These are phyloP conservation scores for Lecanicillium sp. DNA, from an alignment of 2,329 filamentous ascomycete genomes.

Conservation along the genomic window DNA sequence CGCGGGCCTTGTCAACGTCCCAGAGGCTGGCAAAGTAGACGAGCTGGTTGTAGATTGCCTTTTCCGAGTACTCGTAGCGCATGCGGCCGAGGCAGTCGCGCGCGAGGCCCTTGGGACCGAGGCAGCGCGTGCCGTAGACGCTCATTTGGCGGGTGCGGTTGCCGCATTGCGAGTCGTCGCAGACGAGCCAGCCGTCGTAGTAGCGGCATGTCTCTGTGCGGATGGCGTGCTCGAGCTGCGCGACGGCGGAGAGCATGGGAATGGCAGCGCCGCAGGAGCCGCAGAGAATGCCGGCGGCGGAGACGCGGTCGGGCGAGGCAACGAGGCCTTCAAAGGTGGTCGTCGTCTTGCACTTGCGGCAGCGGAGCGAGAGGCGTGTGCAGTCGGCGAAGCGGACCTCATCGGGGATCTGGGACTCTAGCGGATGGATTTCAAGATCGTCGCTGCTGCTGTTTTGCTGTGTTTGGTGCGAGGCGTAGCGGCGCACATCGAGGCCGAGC, in stretches of 20 bases:
- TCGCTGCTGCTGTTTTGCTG: conserved; percentile 43
- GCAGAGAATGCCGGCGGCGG: conserved; percentile 70
- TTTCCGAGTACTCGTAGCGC: conserved; percentile 81
- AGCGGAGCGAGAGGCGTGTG: conserved; percentile 67
- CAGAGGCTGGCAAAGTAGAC: conserved; percentile 80
- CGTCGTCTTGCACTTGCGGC: conserved; percentile 67
- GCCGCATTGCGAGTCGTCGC: conserved; percentile 81
- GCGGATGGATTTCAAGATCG: conserved; percentile 72
- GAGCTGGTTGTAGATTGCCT: conserved; percentile 89
- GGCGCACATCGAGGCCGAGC: conserved; percentile 81
- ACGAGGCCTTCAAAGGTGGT: conserved; percentile 72
- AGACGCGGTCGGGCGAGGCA: conserved; percentile 49
- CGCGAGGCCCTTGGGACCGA: conserved; percentile 79
- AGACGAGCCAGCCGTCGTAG: conserved; percentile 88
- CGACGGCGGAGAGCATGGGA: conserved; percentile 65
- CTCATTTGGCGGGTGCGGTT: conserved; percentile 85
- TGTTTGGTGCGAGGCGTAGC: conserved; percentile 54
- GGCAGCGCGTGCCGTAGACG: conserved; percentile 83
- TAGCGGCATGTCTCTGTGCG: conserved; percentile 72
- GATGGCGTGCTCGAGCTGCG: conserved; percentile 81
- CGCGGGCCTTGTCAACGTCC: conserved; percentile 77
- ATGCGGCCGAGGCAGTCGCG: conserved; percentile 81
- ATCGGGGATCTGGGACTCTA: conserved; percentile 92
- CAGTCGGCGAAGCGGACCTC: conserved; percentile 82
- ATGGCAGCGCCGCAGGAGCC: conserved; percentile 59